A percentile compares a stretch with the other conserved stretches of the same genome.
Evolutionary conservation across 345 rosid species (phyloP).

Genomic region (Populus simonii): DNA sequence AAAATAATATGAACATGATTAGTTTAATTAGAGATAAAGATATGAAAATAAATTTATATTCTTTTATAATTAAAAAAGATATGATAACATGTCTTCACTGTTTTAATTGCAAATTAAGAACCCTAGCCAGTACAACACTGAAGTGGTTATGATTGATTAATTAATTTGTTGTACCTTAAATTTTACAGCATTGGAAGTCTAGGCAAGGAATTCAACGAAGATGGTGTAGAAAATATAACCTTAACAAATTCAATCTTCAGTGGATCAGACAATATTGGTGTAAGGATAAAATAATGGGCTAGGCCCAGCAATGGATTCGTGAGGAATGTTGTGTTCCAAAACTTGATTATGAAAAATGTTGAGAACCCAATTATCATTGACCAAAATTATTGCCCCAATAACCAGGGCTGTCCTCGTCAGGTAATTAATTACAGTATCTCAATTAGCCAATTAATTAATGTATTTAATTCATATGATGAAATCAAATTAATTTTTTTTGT

Average conservation of each 20-base stretch:
- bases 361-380: constrained; percentile 27
- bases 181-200: constrained; percentile 44
- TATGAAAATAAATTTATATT: no score
- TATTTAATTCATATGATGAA: neutral
- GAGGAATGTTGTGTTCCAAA: constrained; percentile 27
- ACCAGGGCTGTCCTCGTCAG: constrained; percentile 11
- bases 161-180: neutral
- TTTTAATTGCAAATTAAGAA: no score
- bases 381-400: constrained; percentile 18
- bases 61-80: no score
- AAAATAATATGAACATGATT: no score
- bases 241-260: constrained; percentile 27
- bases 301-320: constrained; percentile 32
- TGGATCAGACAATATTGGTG: constrained; percentile 45
- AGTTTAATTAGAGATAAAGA: no score
- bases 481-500: neutral
- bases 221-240: constrained; percentile 42
- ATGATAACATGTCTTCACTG: no score
- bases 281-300: constrained; percentile 54
- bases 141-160: neutral
- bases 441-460: no score
- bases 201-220: constrained; percentile 28
- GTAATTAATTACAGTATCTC: neutral
- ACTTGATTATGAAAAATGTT: constrained; percentile 34
- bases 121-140: neutral